Base-by-base conservation (phyloP, 2,329 filamentous ascomycete genomes). In the Claviceps capensis region DNA sequence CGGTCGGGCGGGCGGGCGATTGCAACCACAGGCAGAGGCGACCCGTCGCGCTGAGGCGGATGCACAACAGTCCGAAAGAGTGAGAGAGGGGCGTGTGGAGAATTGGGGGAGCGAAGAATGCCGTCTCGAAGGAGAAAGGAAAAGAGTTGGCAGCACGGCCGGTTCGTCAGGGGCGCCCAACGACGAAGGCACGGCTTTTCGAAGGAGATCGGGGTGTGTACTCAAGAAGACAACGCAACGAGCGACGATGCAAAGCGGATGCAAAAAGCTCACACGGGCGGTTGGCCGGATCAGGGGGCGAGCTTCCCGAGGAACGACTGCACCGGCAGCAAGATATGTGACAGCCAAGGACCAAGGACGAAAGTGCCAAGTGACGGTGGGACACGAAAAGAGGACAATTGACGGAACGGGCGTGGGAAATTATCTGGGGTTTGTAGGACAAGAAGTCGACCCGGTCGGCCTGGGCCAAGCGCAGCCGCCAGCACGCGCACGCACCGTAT, bases 381-480 rank as follows among this genome's bases (percentile, higher is more conserved):
- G 54, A 66, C 64, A 59, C 59, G 56, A 54, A 63, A 61, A 60
- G 57, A 59, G 56, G 57, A 56, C 52, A 53, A 54, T 53, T 52
- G 51, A 51, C 49, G 52, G 53, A 30, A 55, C 26, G 52, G 57
- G 54, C 50, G 56, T 57, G 57, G 59, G 58, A 60, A 54, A 60
- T 56, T 50, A 54, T 59, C 58, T 58, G 58, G 58, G 58, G 57
- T 59, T 54, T 50, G 58, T 58, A 56, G 57, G 56, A 59, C 57
- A 56, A 55, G 41, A 48, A 51, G 53, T 41, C 52, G 46, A 49
- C 49, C 49, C 52, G 53, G 49, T 54, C 53, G 46, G 53, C 53
- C 54, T 54, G 49, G 42, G 47, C 51, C 51, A 55, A 55, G 51
- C 53, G 53, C 53, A 53, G 53, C 51, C 53, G 54, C 54, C 51